Conservation (phyloP, 2,329 filamentous ascomycete genomes). For the Alternaria burnsii region DNA sequence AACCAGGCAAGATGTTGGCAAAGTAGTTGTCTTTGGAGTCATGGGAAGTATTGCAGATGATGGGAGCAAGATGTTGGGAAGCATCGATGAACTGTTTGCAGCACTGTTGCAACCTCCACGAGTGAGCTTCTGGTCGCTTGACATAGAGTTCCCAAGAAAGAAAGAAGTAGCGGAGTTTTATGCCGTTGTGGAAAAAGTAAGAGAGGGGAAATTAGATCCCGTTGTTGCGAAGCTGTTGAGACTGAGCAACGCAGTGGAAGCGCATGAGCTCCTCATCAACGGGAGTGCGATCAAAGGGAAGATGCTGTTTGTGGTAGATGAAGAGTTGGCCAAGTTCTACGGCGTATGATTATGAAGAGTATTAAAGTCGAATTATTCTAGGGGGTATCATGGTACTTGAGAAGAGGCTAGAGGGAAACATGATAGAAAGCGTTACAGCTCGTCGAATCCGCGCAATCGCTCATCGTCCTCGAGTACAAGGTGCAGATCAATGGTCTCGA, state of each 20-base stretch:
- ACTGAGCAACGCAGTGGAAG: constrained; percentile 13
- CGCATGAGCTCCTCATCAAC: constrained; percentile 14
- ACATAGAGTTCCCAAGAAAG: constrained; percentile 10
- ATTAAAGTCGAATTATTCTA: background rate
- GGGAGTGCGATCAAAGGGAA: constrained; percentile 16
- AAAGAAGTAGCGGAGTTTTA: constrained; percentile 14
- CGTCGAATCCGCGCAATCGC: constrained; percentile 35
- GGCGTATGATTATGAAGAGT: background rate
- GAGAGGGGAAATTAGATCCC: constrained; percentile 12
- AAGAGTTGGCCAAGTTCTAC: constrained; percentile 5
- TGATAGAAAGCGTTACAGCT: constrained; percentile 23
- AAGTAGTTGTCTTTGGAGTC: constrained; percentile 15
- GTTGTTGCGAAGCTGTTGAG: constrained; percentile 11
- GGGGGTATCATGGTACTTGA: constrained; percentile 25
- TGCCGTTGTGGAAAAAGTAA: constrained; percentile 13
- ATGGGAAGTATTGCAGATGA: constrained; percentile 15
- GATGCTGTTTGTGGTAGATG: constrained; percentile 17
- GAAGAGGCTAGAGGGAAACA: background rate
- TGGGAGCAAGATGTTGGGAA: constrained; percentile 12
- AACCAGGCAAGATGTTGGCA: constrained; percentile 13
- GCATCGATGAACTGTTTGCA: constrained; percentile 1
- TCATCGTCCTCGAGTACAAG: constrained; percentile 21
- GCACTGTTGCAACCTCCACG: constrained; percentile 9
- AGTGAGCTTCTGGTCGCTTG: constrained; percentile 11
- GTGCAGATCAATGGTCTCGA: constrained; percentile 12